A percentile compares a stretch with the other conserved stretches of the same genome.
Conservation (phyloP, 2,329 filamentous ascomycete genomes). For the Dendrostoma leiphaemia region DNA sequence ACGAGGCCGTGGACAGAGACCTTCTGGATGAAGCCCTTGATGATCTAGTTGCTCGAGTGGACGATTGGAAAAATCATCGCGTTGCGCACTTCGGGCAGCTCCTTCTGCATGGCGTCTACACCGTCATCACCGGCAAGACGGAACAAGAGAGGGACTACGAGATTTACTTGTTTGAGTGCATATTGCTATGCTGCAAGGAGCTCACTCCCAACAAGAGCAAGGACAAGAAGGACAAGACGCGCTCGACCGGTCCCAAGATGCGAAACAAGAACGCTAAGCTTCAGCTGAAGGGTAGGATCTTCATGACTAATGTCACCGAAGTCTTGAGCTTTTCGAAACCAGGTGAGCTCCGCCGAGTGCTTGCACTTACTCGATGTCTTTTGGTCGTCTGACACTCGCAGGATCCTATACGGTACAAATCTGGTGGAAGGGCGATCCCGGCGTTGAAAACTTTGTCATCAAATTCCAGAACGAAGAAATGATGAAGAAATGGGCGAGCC, state of each 20-base stretch:
- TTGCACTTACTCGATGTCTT: neutral
- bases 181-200: constrained; percentile 96
- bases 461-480: constrained; percentile 87
- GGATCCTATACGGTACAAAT: constrained; percentile 95
- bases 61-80: constrained; percentile 95
- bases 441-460: constrained; percentile 94
- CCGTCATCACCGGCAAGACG: constrained; percentile 83
- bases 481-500: constrained; percentile 87
- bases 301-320: constrained; percentile 98
- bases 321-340: constrained; percentile 85
- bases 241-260: constrained; percentile 54
- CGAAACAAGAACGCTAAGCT: constrained; percentile 73
- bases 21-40: constrained; percentile 79
- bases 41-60: constrained; percentile 78
- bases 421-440: constrained; percentile 96
- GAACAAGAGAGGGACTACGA: constrained; percentile 97
- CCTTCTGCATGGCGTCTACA: constrained; percentile 84
- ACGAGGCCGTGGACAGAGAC: constrained; percentile 87
- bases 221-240: constrained; percentile 69
- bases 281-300: constrained; percentile 94
- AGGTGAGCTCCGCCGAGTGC: constrained; percentile 54
- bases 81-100: constrained; percentile 90
- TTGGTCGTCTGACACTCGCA: constrained; percentile 39
- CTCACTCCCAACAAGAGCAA: constrained; percentile 79
- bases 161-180: constrained; percentile 95